phyloP scores from a whole-genome alignment of 2,329 filamentous ascomycete species.

The Claviceps sp. region DNA sequence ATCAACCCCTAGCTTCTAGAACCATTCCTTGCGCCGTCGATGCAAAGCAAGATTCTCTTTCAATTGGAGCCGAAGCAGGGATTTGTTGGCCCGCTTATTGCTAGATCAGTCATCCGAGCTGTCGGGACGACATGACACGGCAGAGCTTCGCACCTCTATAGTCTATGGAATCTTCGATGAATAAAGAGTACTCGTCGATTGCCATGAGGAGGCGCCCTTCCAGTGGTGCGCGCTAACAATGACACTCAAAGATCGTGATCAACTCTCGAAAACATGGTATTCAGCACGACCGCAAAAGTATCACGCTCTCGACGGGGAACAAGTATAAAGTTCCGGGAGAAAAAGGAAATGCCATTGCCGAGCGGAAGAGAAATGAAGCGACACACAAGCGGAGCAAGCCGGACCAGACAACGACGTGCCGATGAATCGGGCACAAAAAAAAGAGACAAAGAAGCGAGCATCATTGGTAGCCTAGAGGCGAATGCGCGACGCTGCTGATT shows the following conservation, averaged over 20 bases:
- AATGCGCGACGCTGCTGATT: background rate
- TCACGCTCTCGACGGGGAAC: background rate
- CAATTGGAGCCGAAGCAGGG: conserved; percentile 2
- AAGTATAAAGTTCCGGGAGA: background rate
- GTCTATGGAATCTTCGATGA: background rate
- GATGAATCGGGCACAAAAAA: background rate
- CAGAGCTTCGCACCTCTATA: background rate
- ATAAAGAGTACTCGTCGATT: background rate
- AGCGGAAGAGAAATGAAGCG: conserved; percentile 1
- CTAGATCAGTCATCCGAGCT: conserved; percentile 4
- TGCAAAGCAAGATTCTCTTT: background rate
- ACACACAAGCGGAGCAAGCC: conserved; percentile 1
- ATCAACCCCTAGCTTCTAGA: background rate
- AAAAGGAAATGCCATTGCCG: background rate
- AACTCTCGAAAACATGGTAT: background rate
- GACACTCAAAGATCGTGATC: background rate
- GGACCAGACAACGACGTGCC: background rate
- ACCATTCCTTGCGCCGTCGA: background rate
- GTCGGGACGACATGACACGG: conserved; percentile 4
- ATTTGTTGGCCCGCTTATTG: conserved; percentile 4
- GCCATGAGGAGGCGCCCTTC: background rate
- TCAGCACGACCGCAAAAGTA: background rate
- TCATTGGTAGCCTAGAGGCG: background rate
- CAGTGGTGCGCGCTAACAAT: background rate
- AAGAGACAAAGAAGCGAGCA: background rate